Evolutionary conservation across 192 early-diverging fungal genomes (phyloP), one percentile per base, ranked within the genome.

Genomic region (Umbelopsis vinacea): DNA sequence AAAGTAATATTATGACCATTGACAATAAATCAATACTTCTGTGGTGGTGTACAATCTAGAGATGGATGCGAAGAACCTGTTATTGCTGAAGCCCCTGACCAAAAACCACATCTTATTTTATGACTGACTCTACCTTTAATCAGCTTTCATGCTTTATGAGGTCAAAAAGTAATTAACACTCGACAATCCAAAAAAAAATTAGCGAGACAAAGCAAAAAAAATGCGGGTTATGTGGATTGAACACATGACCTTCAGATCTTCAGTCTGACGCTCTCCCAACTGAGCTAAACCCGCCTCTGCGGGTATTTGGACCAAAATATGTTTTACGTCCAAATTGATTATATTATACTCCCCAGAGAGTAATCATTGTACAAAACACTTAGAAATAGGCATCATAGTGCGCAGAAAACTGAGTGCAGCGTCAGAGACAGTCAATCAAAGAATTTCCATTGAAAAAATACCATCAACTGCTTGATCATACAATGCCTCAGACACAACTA

Each of bases 251-350:
- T 84, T 82, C 75, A 84, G 83, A 84, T 84, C 83, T 84, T 84
- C 83, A 84, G 83, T 84, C 82, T 83, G 76, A 83, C 82, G 82
- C 82, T 83, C 82, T 81, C 82, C 81, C 81, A 83, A 76, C 78
- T 83, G 81, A 83, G 81, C 81, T 83, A 83, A 78, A 37, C 57
- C 57, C 33, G n/a, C n/a, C n/a, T n/a, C n/a, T n/a, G n/a, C n/a
- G n/a, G n/a, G n/a, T n/a, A n/a, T n/a, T n/a, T n/a, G n/a, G n/a
- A n/a, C n/a, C n/a, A n/a, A n/a, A n/a, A n/a, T n/a, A n/a, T n/a
- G n/a, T n/a, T n/a, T n/a, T n/a, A n/a, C n/a, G n/a, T n/a, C n/a
- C n/a, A n/a, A n/a, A n/a, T n/a, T n/a, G n/a, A n/a, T n/a, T n/a
- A n/a, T n/a, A n/a, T n/a, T n/a, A n/a, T n/a, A n/a, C n/a, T n/a